Conservation (phyloP, 371 early-diverging fungal genomes). For the Circinella umbellata region DNA sequence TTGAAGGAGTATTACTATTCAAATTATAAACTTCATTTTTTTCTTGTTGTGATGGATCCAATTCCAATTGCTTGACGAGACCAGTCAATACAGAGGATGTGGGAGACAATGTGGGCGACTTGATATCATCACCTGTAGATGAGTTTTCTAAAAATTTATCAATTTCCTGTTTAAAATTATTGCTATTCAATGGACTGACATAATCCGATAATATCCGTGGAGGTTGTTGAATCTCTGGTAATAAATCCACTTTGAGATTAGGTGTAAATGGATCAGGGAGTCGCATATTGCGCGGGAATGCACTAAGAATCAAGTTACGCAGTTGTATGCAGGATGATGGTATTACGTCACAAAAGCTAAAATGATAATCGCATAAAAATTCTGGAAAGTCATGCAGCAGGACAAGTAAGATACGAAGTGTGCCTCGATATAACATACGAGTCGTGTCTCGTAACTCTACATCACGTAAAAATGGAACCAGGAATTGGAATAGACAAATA, state of each 20-base stretch:
- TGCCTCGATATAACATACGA: conserved; percentile 88
- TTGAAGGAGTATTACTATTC: conserved; percentile 29
- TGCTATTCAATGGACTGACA: conserved; percentile 58
- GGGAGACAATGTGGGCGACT: too few relatives aligned
- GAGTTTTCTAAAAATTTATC: conserved; percentile 70
- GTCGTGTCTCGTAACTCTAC: conserved; percentile 76
- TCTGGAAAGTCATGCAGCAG: conserved; percentile 97
- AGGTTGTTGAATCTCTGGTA: conserved; percentile 85
- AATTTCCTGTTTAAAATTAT: conserved; percentile 72
- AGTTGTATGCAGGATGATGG: conserved; percentile 93
- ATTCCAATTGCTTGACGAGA: conserved; percentile 51
- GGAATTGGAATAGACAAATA: conserved; percentile 82
- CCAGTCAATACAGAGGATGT: conserved; percentile 37
- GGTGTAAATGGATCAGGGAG: conserved; percentile 97
- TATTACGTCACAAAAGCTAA: conserved; percentile 90
- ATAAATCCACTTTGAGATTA: conserved; percentile 88
- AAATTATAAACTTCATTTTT: conserved; percentile 12
- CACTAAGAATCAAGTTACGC: conserved; percentile 92
- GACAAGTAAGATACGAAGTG: conserved; percentile 87
- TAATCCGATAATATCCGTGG: conserved; percentile 90
- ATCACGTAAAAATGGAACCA: conserved; percentile 85
- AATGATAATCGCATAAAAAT: conserved; percentile 93
- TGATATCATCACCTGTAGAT: conserved; percentile 45
- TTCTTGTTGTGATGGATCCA: conserved; percentile 3
- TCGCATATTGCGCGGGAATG: conserved; percentile 94